Percentiles rank a stretch among this genome's conserved stretches.
These are phyloP conservation scores for Calonectria honghensis DNA, from an alignment of 2,329 filamentous ascomycete genomes.

Conservation along the genomic window DNA sequence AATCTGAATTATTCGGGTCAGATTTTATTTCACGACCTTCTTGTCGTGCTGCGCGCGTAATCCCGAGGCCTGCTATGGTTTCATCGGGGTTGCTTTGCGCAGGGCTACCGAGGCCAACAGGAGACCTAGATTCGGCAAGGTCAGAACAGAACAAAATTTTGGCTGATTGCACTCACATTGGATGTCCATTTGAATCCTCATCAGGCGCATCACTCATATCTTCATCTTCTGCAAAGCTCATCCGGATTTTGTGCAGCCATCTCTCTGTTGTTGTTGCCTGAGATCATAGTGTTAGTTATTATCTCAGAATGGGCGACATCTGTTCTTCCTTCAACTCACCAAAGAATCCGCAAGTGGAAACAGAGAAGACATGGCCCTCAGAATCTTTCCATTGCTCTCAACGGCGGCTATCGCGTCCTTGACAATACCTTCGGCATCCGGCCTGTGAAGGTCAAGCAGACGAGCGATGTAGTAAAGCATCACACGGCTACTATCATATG, in stretches of 20 bases:
- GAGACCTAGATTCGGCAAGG: slow-evolving; percentile 46
- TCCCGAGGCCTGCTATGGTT: slow-evolving; percentile 48
- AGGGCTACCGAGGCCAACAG: slow-evolving; percentile 46
- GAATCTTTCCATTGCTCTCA: slow-evolving; percentile 62
- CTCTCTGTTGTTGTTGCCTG: slow-evolving; percentile 63
- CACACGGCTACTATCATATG: slow-evolving; percentile 68
- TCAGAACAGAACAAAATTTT: neutral
- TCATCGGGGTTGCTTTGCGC: slow-evolving; percentile 48
- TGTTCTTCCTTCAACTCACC: slow-evolving; percentile 51
- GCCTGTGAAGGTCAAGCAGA: slow-evolving; percentile 61
- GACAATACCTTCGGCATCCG: slow-evolving; percentile 61
- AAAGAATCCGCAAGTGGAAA: slow-evolving; percentile 64
- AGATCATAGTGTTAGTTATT: slow-evolving; percentile 18
- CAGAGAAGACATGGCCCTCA: slow-evolving; percentile 61
- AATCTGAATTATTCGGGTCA: slow-evolving; percentile 42
- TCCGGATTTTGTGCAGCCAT: slow-evolving; percentile 63
- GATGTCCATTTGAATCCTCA: slow-evolving; percentile 43
- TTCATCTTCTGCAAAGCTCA: slow-evolving; percentile 54
- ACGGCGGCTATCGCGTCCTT: slow-evolving; percentile 62
- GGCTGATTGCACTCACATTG: slow-evolving; percentile 42
- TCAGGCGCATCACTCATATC: slow-evolving; percentile 52
- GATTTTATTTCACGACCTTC: slow-evolving; percentile 49
- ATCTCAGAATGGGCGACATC: neutral
- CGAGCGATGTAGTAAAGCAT: slow-evolving; percentile 70
- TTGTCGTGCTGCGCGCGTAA: slow-evolving; percentile 50